These are phyloP conservation scores for Tricholoma saponaceum DNA, from an alignment of 768 basidiomycete species.

Conservation along the genomic window DNA sequence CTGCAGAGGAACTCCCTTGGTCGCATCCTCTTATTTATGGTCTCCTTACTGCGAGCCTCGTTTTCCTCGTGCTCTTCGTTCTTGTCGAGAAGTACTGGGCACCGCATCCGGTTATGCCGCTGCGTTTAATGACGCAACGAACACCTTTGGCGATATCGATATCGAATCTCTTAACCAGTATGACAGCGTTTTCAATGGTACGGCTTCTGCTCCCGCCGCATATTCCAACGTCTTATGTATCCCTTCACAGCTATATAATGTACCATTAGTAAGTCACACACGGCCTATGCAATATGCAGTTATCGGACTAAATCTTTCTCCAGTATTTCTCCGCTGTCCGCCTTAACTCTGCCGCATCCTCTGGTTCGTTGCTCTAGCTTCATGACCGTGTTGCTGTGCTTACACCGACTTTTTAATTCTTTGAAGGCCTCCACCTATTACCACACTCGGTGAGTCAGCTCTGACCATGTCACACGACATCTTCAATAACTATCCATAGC, in stretches of 20 bases:
- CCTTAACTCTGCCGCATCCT: constrained; percentile 58
- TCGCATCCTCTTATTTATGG: constrained; percentile 67
- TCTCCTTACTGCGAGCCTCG: constrained; percentile 52
- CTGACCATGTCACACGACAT: constrained; percentile 13
- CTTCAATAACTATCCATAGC: constrained; percentile 33
- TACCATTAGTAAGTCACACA: constrained; percentile 61
- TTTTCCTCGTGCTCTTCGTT: constrained; percentile 60
- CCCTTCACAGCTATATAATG: constrained; percentile 65
- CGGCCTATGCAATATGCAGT: neutral
- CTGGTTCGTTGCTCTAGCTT: constrained; percentile 47
- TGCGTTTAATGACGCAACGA: constrained; percentile 69
- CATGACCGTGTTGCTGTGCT: constrained; percentile 4
- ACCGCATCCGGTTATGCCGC: constrained; percentile 86
- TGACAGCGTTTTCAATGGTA: constrained; percentile 80
- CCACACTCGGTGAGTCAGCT: constrained; percentile 73
- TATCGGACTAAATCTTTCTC: constrained; percentile 5
- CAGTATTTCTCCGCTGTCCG: constrained; percentile 85
- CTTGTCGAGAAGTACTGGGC: constrained; percentile 76
- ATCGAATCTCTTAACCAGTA: constrained; percentile 72
- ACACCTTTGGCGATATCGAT: constrained; percentile 81
- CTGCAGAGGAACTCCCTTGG: constrained; percentile 77
- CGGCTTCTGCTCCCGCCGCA: constrained; percentile 16
- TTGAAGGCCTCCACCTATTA: constrained; percentile 74
- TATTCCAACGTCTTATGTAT: constrained; percentile 16
- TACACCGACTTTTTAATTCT: constrained; percentile 7